These are phyloP conservation scores for Globisporangium parvum DNA, from an alignment of 352 stramenopile genomes.

Conservation along the genomic window DNA sequence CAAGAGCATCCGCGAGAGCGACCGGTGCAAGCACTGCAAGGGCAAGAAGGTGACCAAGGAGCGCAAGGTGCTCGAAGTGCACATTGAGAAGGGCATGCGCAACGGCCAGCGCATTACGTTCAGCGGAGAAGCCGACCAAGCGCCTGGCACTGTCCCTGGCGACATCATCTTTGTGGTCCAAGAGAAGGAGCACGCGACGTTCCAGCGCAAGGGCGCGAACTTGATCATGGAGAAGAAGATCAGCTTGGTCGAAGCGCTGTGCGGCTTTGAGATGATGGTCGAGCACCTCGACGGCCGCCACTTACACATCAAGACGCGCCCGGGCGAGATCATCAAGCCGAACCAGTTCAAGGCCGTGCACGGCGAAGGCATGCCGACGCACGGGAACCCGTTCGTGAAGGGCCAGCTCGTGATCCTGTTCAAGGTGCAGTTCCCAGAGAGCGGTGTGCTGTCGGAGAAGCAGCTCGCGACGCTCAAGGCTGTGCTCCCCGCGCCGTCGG, in stretches of 20 bases:
- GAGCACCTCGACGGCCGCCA: conserved; percentile 90
- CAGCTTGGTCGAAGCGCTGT: conserved; percentile 92
- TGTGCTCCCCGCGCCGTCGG: conserved; percentile 44
- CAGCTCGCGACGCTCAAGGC: conserved; percentile 69
- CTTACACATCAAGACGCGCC: conserved; percentile 90
- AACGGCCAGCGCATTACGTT: conserved; percentile 98
- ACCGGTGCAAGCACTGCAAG: conserved; percentile 91
- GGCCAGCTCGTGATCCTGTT: conserved; percentile 98
- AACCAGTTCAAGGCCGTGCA: conserved; percentile 93
- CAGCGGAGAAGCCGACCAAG: conserved; percentile 94
- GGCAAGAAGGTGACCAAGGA: conserved; percentile 95
- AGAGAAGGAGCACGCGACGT: conserved; percentile 95
- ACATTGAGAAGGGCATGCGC: conserved; percentile 98
- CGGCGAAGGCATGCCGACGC: conserved; percentile 97
- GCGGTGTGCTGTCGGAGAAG: conserved; percentile 78
- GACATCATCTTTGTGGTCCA: conserved; percentile 98
- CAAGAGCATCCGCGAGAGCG: conserved; percentile 91
- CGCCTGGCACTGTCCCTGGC: conserved; percentile 82
- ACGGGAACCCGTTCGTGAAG: conserved; percentile 97
- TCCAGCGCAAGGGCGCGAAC: conserved; percentile 96
- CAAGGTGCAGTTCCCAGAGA: conserved; percentile 95
- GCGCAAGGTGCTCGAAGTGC: conserved; percentile 97
- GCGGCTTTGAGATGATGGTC: conserved; percentile 88
- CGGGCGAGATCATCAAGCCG: conserved; percentile 92
- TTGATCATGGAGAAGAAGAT: conserved; percentile 96